Conservation (phyloP, 345 rosid genomes). For the Populus deltoides region DNA sequence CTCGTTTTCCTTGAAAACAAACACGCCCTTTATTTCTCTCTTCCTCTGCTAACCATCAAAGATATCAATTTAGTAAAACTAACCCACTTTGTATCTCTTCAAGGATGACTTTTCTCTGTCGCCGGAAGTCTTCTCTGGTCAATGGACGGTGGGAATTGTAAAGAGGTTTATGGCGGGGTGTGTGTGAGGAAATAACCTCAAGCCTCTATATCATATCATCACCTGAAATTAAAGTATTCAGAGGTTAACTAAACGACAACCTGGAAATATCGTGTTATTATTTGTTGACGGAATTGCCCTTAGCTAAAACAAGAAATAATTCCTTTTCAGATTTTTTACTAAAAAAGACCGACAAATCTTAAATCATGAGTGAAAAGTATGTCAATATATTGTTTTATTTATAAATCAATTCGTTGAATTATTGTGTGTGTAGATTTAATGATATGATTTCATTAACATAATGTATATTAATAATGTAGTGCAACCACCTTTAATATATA, state of each 20-base stretch:
- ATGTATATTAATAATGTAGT: no score
- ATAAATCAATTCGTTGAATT: no score
- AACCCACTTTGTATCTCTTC: background rate
- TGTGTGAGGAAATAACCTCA: background rate
- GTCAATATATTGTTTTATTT: no score
- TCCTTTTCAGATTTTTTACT: background rate
- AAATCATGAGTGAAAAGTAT: no score
- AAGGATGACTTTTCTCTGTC: background rate
- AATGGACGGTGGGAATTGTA: conserved; percentile 8
- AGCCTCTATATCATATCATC: background rate
- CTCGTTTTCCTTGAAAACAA: background rate
- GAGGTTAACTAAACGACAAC: background rate
- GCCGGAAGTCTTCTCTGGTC: conserved; percentile 22
- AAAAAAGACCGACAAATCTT: background rate
- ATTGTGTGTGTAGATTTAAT: no score
- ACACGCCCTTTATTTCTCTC: conserved; percentile 5
- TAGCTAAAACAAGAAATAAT: background rate
- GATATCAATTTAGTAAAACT: background rate
- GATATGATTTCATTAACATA: no score
- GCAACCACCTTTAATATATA: no score
- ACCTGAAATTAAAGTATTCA: background rate
- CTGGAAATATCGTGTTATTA: background rate
- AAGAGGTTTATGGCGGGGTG: background rate
- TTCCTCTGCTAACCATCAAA: background rate
- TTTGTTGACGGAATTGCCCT: background rate